Percentiles rank a stretch among this genome's conserved stretches.
Conservation (phyloP, 768 basidiomycete species). For the Pleurotus djamor region DNA sequence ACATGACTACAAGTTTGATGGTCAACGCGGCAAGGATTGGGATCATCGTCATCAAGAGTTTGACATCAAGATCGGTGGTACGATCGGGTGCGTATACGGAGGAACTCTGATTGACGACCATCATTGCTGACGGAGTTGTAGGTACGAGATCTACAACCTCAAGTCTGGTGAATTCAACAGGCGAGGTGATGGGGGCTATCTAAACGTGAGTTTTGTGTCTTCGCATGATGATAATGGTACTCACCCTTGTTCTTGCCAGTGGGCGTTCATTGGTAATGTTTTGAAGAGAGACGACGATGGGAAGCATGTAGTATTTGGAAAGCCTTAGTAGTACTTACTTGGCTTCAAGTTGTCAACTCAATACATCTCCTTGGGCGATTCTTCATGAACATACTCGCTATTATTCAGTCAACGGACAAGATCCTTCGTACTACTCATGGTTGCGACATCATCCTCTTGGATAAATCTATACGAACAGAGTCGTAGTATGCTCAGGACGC, state of each 20-base stretch:
- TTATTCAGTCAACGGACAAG: too few species aligned
- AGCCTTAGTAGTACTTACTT: neutral
- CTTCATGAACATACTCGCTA: too few species aligned
- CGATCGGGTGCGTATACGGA: conserved; percentile 5
- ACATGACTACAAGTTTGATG: conserved; percentile 4
- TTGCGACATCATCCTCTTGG: too few species aligned
- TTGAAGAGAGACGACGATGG: neutral
- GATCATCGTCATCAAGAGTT: conserved; percentile 12
- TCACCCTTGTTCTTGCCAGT: neutral
- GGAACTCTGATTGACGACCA: neutral
- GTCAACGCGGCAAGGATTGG: conserved; percentile 6
- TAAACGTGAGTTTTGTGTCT: neutral
- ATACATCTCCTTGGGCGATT: too few species aligned
- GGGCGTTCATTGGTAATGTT: neutral
- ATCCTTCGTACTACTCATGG: too few species aligned
- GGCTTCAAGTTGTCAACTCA: too few species aligned
- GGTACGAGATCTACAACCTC: neutral
- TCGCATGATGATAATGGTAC: neutral
- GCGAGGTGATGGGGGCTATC: neutral
- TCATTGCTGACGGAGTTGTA: neutral
- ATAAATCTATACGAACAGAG: too few species aligned
- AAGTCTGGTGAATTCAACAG: neutral
- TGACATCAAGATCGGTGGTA: conserved; percentile 9
- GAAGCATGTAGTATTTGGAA: neutral
- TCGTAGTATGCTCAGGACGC: too few species aligned